phyloP scores from a whole-genome alignment of 2,329 filamentous ascomycete genomes.

The Thielaviopsis populi region DNA sequence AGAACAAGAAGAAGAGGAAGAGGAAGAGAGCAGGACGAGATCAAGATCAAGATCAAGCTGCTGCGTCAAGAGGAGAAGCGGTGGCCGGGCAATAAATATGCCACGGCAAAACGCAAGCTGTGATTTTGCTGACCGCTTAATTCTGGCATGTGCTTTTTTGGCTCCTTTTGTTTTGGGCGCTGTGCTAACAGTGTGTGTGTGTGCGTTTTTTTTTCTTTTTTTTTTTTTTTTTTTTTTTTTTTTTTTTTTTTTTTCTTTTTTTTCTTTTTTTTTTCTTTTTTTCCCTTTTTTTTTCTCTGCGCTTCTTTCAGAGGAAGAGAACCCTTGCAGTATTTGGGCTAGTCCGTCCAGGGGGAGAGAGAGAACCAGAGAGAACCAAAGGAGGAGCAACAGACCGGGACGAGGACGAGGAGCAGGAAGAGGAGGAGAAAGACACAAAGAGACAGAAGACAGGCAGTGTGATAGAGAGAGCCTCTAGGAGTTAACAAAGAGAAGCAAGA shows the following conservation, averaged over 20 bases:
- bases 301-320: neutral
- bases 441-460: too few relatives aligned
- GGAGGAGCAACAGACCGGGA: too few relatives aligned
- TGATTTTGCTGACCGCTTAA: neutral
- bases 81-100: conserved; percentile 3
- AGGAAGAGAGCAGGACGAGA: neutral
- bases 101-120: neutral
- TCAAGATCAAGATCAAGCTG: too few relatives aligned
- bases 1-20: neutral
- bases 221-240: conserved; percentile 4
- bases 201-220: neutral
- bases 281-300: neutral
- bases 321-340: neutral
- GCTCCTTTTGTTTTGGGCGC: conserved; percentile 4
- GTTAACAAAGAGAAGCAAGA: neutral
- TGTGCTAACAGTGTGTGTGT: conserved; percentile 3
- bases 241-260: neutral
- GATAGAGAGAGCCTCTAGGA: neutral
- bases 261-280: neutral
- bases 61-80: neutral
- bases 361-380: too few relatives aligned
- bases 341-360: neutral
- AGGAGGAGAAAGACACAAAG: neutral
- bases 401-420: neutral
- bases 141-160: neutral